These are phyloP conservation scores for Paratinospora sagittata DNA, from an alignment of 164 flowering plant species.

Conservation along the genomic window DNA sequence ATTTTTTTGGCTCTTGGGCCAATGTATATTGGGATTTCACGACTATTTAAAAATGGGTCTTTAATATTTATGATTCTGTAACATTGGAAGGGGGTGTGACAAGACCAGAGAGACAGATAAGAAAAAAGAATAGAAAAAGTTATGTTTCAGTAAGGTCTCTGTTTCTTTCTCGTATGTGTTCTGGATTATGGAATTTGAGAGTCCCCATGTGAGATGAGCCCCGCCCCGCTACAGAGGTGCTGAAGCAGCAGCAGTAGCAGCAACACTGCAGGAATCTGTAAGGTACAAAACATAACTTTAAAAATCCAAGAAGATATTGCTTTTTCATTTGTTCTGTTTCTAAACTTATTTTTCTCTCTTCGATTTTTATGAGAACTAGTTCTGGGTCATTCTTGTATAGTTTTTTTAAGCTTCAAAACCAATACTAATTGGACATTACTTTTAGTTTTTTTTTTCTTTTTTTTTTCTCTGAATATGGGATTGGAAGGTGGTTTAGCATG, in stretches of 20 bases:
- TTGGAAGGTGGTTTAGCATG: constrained; percentile 27
- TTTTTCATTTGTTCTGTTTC: no score
- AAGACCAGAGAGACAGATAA: background rate
- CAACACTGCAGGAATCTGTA: no score
- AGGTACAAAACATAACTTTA: no score
- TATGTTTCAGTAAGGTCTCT: background rate
- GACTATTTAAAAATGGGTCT: no score
- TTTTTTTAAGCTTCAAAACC: no score
- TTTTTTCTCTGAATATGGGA: constrained; percentile 32
- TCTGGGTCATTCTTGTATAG: no score
- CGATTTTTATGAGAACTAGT: no score
- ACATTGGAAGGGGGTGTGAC: background rate
- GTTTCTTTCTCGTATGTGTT: background rate
- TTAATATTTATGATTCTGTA: no score
- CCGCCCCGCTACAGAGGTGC: background rate
- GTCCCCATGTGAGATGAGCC: constrained; percentile 9
- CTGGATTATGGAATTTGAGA: constrained; percentile 13
- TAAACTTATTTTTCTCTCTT: no score
- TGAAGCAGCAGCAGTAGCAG: no score
- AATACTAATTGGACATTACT: background rate
- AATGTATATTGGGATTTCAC: background rate
- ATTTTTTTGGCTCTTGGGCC: constrained; percentile 1
- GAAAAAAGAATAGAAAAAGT: constrained; percentile 1
- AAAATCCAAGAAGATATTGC: no score
- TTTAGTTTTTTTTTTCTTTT: background rate